Percentiles rank a stretch among this genome's conserved stretches.
Evolutionary conservation across 768 basidiomycete genomes (phyloP).

Genomic region (Russula brevipes): DNA sequence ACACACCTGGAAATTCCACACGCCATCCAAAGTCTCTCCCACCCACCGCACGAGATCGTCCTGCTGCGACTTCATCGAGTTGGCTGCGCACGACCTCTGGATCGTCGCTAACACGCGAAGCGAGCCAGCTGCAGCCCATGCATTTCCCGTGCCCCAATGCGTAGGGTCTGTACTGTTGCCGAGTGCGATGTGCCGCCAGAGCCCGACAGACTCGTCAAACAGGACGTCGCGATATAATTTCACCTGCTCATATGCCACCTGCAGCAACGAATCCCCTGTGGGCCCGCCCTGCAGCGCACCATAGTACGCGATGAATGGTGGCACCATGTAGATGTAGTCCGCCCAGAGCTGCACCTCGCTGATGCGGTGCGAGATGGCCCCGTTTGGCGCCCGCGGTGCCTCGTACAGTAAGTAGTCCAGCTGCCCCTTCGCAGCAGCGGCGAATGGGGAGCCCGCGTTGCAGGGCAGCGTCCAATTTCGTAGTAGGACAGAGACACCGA

Average conservation of each 20-base stretch:
- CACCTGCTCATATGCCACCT: constrained; percentile 51
- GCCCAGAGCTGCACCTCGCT: constrained; percentile 55
- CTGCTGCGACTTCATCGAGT: constrained; percentile 37
- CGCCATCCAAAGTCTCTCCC: constrained; percentile 42
- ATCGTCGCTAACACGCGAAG: constrained; percentile 54
- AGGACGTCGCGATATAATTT: constrained; percentile 50
- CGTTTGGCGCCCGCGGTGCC: constrained; percentile 42
- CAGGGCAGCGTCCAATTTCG: constrained; percentile 48
- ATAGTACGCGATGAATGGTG: constrained; percentile 63
- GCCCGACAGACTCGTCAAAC: constrained; percentile 37
- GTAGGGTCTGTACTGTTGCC: constrained; percentile 44
- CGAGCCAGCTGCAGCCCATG: constrained; percentile 68
- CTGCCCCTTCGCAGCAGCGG: constrained; percentile 42
- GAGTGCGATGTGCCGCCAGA: constrained; percentile 54
- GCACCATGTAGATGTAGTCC: constrained; percentile 58
- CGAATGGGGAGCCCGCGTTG: constrained; percentile 32
- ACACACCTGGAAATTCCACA: constrained; percentile 43
- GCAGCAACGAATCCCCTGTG: constrained; percentile 33
- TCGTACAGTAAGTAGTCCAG: constrained; percentile 43
- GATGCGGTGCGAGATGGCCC: constrained; percentile 56
- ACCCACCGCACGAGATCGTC: constrained; percentile 49
- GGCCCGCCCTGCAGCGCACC: constrained; percentile 39
- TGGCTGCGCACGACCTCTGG: constrained; percentile 38
- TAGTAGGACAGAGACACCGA: constrained; percentile 49
- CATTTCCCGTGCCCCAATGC: constrained; percentile 64